Evolutionary conservation across 2,329 filamentous ascomycete species (phyloP), one percentile per base, ranked within the genome.

Genomic region (Xylariaceae sp.): DNA sequence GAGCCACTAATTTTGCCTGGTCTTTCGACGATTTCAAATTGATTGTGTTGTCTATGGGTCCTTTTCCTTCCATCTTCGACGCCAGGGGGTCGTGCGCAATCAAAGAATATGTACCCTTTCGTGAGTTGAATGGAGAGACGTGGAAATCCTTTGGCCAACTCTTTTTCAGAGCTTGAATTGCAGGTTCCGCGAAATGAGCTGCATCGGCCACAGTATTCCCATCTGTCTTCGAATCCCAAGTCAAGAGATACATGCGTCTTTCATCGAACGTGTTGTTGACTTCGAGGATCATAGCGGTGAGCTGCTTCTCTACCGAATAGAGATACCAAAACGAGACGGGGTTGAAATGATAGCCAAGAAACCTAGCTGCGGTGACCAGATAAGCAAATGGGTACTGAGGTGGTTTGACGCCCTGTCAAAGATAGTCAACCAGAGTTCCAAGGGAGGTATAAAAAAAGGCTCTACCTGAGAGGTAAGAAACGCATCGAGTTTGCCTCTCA

Each of bases 301-400:
- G 69, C 5, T 73, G 64, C 46, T 75, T 75, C 7, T 77, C 64
- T 0, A 65, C 54, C 11, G 80, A 76, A 60, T 91, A 90, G 2
- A 91, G 73, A 54, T 89, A 88, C 84, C 86, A 91, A 56, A 90
- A 86, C 0, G 85, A 89, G 3, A 86, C 82, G 0, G 85, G 85
- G 55, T 88, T 90, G 65, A 87, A 88, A 19, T 79, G 77, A 58
- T 86, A 86, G 3, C 83, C 82, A 5, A 87, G 62, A 49, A 88
- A 84, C 22, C 75, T 75, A 5, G 85, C 79, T 3, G 84, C 83
- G 2, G 86, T 90, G 19, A 88, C 71, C 4, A 91, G 69, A 55
- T 88, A 89, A 0, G 81, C 84, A 56, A 82, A 73, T 10, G 82
- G 78, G 65, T 85, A 90, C 37, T 73, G 67, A 2, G 70, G 59